Percentiles rank a stretch among this genome's conserved stretches.
Evolutionary conservation across 306 rosid genomes (phyloP).

Genomic region (Biancaea sappan): DNA sequence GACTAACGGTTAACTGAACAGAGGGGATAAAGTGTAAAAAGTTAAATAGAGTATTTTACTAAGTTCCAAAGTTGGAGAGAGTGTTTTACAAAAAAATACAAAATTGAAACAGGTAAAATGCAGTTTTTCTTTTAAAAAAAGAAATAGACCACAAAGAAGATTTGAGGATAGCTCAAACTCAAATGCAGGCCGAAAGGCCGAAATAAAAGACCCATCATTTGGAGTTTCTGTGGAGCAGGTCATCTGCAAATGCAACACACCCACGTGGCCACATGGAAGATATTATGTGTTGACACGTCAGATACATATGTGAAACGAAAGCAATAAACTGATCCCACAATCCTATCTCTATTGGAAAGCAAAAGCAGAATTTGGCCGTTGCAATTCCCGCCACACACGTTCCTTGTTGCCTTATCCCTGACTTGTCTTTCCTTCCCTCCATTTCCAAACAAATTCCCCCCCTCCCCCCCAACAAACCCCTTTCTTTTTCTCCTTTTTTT

Average conservation of each 20-base stretch:
- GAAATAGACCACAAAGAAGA: too few relatives aligned
- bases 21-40: too few relatives aligned
- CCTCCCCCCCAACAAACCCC: neutral
- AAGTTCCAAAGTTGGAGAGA: too few relatives aligned
- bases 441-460: neutral
- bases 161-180: too few relatives aligned
- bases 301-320: conserved; percentile 32
- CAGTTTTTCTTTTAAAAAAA: too few relatives aligned
- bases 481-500: too few relatives aligned
- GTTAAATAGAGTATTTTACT: too few relatives aligned
- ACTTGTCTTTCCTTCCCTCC: conserved; percentile 49
- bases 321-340: conserved; percentile 29
- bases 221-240: neutral
- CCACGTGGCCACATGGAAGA: neutral
- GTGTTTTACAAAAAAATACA: too few relatives aligned
- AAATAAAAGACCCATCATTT: neutral
- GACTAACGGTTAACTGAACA: too few relatives aligned
- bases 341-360: neutral
- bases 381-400: conserved; percentile 76
- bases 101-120: too few relatives aligned
- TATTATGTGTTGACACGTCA: neutral
- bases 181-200: neutral
- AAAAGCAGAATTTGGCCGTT: conserved; percentile 39
- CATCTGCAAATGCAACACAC: neutral
- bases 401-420: conserved; percentile 65